A percentile compares a stretch with the other conserved stretches of the same genome.
phyloP scores from a whole-genome alignment of 2,329 filamentous ascomycete species.

The Colletotrichum sp. region DNA sequence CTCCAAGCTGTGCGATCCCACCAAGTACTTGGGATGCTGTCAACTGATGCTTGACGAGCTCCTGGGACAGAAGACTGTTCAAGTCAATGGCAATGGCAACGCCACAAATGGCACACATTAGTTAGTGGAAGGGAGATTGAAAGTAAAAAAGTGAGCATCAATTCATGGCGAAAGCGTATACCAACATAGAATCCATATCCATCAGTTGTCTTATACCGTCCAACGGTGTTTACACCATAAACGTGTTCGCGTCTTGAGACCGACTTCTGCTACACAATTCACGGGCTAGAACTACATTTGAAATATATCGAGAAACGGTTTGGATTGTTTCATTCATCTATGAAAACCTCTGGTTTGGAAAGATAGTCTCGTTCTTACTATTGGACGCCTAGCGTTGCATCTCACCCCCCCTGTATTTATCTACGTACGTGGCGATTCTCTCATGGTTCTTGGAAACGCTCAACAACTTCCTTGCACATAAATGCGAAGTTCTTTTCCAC shows the following conservation, averaged over 20 bases:
- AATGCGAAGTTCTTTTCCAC: neutral
- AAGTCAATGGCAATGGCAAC: neutral
- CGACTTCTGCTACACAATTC: neutral
- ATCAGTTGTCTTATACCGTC: neutral
- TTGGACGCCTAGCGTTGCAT: neutral
- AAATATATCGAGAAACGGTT: neutral
- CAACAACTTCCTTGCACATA: neutral
- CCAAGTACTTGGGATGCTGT: constrained; percentile 20
- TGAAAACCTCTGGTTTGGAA: neutral
- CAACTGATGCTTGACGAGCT: constrained; percentile 22
- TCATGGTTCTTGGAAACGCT: neutral
- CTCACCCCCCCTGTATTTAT: neutral
- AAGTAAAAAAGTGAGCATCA: neutral
- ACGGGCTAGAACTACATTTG: neutral
- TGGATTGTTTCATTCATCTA: neutral
- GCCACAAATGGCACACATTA: neutral
- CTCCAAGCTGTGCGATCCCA: constrained; percentile 26
- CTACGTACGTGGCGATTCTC: neutral
- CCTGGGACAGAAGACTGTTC: neutral
- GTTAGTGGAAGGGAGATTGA: neutral
- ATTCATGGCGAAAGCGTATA: neutral
- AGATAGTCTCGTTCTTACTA: neutral
- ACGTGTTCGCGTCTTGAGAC: neutral
- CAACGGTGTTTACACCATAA: neutral
- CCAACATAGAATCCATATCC: neutral